A percentile compares a stretch with the other conserved stretches of the same genome.
These are phyloP conservation scores for Glebionis coronaria DNA, from an alignment of 129 eudicot species.

Conservation along the genomic window DNA sequence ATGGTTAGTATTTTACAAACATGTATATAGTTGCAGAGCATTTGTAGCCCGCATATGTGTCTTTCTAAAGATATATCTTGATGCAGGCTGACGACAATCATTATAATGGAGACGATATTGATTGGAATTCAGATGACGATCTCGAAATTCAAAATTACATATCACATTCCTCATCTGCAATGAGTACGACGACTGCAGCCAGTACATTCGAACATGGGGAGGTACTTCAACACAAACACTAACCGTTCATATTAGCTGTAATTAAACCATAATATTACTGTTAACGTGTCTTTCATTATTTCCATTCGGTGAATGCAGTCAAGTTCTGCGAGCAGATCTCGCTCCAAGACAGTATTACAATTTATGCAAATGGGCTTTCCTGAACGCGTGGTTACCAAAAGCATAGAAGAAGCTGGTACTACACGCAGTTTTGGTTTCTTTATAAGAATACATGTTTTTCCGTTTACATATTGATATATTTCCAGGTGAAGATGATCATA, in stretches of 20 bases:
- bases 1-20: constrained; percentile 28
- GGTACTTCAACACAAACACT: constrained; percentile 22
- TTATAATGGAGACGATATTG: constrained; percentile 15
- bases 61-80: constrained; percentile 14
- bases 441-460: constrained; percentile 11
- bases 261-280: not conserved
- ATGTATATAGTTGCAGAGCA: not conserved
- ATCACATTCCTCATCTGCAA: constrained; percentile 13
- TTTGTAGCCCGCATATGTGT: not conserved
- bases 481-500: constrained; percentile 22
- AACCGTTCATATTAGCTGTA: not conserved
- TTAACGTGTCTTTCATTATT: constrained; percentile 2
- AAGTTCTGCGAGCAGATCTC: constrained; percentile 22
- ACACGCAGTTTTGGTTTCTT: constrained; percentile 9
- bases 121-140: constrained; percentile 30
- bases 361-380: constrained; percentile 30
- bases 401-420: constrained; percentile 28
- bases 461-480: constrained; percentile 1
- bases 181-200: constrained; percentile 15
- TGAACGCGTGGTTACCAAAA: constrained; percentile 22
- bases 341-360: constrained; percentile 10
- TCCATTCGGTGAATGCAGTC: constrained; percentile 21
- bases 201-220: constrained; percentile 12
- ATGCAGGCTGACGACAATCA: constrained; percentile 19
- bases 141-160: constrained; percentile 19